Conservation (phyloP, 176 grass and related monocot genomes). For the Hsuehochloa calcarea region DNA sequence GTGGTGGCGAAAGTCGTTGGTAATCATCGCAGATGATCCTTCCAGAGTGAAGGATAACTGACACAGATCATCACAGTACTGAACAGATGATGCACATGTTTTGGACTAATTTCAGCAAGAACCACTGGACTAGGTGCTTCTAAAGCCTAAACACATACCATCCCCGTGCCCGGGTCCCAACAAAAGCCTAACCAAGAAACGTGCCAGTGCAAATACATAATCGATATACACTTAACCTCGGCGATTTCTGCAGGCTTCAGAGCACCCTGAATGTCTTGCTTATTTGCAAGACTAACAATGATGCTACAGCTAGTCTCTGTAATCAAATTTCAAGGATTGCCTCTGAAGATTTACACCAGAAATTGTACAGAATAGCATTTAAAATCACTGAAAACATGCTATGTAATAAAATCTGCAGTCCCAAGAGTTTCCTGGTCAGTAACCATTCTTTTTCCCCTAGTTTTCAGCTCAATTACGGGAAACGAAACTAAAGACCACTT, state of each 20-base stretch:
- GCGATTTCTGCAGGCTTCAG: slow-evolving; percentile 20
- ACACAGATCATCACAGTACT: no score
- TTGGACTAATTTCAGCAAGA: no score
- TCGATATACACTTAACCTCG: background rate
- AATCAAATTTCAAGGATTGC: background rate
- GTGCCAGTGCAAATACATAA: no score
- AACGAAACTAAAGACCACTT: background rate
- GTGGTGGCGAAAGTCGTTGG: no score
- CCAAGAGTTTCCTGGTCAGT: background rate
- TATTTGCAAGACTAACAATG: slow-evolving; percentile 69
- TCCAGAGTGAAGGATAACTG: no score
- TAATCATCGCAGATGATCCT: no score
- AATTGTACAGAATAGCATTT: background rate
- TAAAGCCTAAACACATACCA: no score
- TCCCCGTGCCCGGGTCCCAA: no score
- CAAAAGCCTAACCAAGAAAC: background rate
- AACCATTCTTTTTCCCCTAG: background rate
- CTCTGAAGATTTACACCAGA: background rate
- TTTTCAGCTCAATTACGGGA: background rate
- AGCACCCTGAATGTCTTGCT: slow-evolving; percentile 66
- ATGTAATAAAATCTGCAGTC: background rate
- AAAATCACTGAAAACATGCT: background rate
- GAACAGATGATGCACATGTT: no score
- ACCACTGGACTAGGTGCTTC: no score
- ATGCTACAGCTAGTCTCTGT: slow-evolving; percentile 64